A percentile compares a stretch with the other conserved stretches of the same genome.
phyloP scores from a whole-genome alignment of 2,329 filamentous ascomycete species.

The Fusarium sp. region DNA sequence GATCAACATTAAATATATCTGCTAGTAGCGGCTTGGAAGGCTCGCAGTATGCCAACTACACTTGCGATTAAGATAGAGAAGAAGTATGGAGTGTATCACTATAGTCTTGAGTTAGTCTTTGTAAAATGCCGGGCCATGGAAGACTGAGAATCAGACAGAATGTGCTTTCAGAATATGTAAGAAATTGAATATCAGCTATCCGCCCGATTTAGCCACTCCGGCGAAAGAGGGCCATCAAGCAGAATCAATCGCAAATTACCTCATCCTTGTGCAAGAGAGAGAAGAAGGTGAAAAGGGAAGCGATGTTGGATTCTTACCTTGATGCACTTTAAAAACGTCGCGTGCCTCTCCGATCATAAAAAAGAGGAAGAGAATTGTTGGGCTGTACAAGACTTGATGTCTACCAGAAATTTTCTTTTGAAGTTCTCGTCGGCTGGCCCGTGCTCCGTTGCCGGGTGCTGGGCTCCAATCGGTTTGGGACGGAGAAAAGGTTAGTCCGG shows the following conservation, averaged over 20 bases:
- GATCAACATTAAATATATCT: not conserved
- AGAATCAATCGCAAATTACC: conserved; percentile 99
- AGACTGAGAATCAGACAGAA: conserved; percentile 33
- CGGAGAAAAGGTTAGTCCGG: conserved; percentile 45
- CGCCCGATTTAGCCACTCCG: conserved; percentile 83
- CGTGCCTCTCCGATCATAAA: conserved; percentile 31
- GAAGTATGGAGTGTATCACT: conserved; percentile 17
- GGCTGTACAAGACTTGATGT: not conserved
- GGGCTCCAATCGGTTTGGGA: not conserved
- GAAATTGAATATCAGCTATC: conserved; percentile 88
- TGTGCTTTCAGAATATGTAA: conserved; percentile 94
- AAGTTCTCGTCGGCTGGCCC: conserved; percentile 37
- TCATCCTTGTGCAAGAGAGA: conserved; percentile 71
- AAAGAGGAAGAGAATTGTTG: conserved; percentile 3
- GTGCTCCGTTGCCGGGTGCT: conserved; percentile 15
- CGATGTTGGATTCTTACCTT: conserved; percentile 42
- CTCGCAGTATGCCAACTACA: too few species aligned
- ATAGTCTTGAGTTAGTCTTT: conserved; percentile 33
- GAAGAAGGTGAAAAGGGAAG: conserved; percentile 1
- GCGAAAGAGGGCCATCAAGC: conserved; percentile 84
- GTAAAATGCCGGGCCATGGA: conserved; percentile 29
- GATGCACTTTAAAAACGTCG: conserved; percentile 8
- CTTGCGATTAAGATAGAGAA: not conserved
- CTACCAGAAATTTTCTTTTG: conserved; percentile 40
- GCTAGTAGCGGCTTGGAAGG: not conserved